Conservation (phyloP, 2,329 filamentous ascomycete genomes). For the Microdochium bolleyi region DNA sequence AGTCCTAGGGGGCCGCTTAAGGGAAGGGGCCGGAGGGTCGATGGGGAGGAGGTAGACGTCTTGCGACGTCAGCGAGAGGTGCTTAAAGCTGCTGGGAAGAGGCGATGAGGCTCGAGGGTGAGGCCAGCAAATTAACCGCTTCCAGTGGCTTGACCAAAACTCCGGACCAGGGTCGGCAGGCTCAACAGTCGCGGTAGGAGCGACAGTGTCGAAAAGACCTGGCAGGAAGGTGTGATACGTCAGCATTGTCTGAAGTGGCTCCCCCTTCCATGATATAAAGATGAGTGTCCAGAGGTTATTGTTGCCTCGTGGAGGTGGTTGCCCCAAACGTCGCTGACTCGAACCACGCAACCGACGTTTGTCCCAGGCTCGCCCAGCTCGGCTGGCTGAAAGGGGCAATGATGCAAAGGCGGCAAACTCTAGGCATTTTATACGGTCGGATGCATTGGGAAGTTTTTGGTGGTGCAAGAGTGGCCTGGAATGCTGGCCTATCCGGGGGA, state of each 20-base stretch:
- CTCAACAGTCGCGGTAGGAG: background rate
- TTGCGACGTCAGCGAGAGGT: conserved; percentile 2
- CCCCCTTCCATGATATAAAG: background rate
- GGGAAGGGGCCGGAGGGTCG: conserved; percentile 13
- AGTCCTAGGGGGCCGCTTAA: conserved; percentile 16
- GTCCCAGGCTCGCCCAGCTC: background rate
- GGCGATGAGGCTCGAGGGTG: conserved; percentile 8
- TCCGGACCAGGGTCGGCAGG: background rate
- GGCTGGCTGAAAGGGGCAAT: background rate
- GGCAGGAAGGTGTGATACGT: background rate
- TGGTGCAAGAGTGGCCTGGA: background rate
- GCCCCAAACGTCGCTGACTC: background rate
- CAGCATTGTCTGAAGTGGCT: background rate
- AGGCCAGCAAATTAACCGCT: background rate
- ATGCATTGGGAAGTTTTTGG: background rate
- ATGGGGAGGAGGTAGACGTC: conserved; percentile 11
- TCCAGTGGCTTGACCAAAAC: background rate
- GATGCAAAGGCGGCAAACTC: background rate
- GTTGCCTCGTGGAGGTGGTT: background rate
- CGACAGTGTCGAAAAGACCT: background rate
- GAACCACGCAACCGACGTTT: background rate
- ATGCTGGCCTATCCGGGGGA: background rate
- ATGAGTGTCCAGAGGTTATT: background rate
- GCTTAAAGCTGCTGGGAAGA: conserved; percentile 16
- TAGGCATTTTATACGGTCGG: background rate